These are phyloP conservation scores for Phascolomyces articulosus DNA, from an alignment of 371 early-diverging fungal species.

Conservation along the genomic window DNA sequence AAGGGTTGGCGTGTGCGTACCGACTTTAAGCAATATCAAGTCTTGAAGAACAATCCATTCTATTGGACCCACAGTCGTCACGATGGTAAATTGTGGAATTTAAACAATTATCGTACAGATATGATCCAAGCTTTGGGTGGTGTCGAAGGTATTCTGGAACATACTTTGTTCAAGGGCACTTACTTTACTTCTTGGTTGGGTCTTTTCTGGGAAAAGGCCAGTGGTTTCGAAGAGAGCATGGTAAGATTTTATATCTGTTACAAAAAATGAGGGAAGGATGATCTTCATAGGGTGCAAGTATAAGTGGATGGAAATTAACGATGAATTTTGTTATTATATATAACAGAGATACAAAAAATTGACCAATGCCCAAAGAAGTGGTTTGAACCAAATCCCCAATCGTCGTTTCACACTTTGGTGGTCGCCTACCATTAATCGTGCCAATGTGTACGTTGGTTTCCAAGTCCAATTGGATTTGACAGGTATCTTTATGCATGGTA, in stretches of 20 bases:
- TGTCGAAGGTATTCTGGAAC: slow-evolving; percentile 97
- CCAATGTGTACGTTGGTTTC: slow-evolving; percentile 99
- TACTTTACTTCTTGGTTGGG: slow-evolving; percentile 98
- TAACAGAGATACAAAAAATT: slow-evolving; percentile 86
- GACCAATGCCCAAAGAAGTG: slow-evolving; percentile 98
- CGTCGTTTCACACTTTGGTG: slow-evolving; percentile 99
- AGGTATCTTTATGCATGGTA: slow-evolving; percentile 99
- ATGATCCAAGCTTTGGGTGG: slow-evolving; percentile 99
- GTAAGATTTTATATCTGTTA: neutral
- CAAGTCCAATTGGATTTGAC: slow-evolving; percentile 99
- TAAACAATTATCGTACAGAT: slow-evolving; percentile 97
- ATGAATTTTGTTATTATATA: neutral
- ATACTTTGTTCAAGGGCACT: slow-evolving; percentile 98
- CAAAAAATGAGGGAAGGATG: no score
- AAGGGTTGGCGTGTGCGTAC: slow-evolving; percentile 98
- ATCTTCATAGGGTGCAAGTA: neutral
- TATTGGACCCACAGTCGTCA: slow-evolving; percentile 94
- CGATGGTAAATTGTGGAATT: slow-evolving; percentile 97
- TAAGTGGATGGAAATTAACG: no score
- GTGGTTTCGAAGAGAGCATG: slow-evolving; percentile 28
- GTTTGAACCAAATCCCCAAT: slow-evolving; percentile 99
- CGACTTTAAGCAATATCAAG: slow-evolving; percentile 97
- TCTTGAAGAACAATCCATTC: slow-evolving; percentile 95
- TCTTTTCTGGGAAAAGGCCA: slow-evolving; percentile 96
- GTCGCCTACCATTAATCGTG: slow-evolving; percentile 95